Percentiles rank a stretch among this genome's conserved stretches.
Evolutionary conservation across 2,329 filamentous ascomycete species (phyloP).

Genomic region (Botrytis byssoidea): DNA sequence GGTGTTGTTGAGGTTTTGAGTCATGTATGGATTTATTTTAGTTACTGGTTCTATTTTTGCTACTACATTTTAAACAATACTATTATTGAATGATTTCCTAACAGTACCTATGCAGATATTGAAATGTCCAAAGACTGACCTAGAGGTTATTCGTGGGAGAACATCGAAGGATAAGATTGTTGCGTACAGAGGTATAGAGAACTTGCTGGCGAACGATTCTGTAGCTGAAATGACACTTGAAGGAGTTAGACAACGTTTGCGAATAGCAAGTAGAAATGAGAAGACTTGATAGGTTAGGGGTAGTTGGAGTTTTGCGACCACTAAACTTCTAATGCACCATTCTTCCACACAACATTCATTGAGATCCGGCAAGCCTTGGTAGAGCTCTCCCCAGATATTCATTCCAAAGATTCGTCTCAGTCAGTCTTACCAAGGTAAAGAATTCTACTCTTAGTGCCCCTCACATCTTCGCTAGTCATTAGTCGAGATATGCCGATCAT

Average conservation of each 20-base stretch:
- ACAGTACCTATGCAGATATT: constrained; percentile 47
- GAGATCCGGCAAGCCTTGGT: background rate
- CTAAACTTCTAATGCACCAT: background rate
- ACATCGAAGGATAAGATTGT: constrained; percentile 66
- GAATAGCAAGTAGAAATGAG: constrained; percentile 9
- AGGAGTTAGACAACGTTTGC: constrained; percentile 30
- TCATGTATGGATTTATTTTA: constrained; percentile 44
- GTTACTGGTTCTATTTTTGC: background rate
- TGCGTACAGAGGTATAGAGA: constrained; percentile 34
- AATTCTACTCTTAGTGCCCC: background rate
- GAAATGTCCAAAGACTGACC: constrained; percentile 59
- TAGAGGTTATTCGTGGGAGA: constrained; percentile 60
- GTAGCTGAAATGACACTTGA: constrained; percentile 33
- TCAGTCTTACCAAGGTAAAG: background rate
- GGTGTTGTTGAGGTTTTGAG: constrained; percentile 64
- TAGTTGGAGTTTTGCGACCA: background rate
- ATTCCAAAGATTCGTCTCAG: background rate
- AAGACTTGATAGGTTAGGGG: constrained; percentile 23
- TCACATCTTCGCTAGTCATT: background rate
- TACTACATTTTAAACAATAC: too few species aligned
- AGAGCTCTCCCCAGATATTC: background rate
- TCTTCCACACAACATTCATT: background rate
- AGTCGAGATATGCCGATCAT: background rate
- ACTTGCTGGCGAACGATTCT: constrained; percentile 39
- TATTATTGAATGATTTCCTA: background rate